These are phyloP conservation scores for Fusarium humuli DNA, from an alignment of 2,329 filamentous ascomycete species.

Conservation along the genomic window DNA sequence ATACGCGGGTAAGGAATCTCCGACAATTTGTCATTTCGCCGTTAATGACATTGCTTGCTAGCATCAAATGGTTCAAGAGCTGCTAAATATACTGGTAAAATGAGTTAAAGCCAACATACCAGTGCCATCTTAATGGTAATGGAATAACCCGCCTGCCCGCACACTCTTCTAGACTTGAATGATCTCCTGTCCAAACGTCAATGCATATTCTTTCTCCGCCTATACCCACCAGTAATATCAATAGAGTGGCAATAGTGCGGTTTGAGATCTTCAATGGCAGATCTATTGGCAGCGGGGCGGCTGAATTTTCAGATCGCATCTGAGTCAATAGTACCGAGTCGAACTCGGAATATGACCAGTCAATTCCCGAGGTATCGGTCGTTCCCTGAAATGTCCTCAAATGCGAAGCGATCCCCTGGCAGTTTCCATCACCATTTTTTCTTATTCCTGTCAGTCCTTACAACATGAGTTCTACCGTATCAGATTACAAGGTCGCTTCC, in stretches of 20 bases:
- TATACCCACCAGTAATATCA: background rate
- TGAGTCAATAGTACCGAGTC: background rate
- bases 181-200: background rate
- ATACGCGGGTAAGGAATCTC: background rate
- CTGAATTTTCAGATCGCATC: background rate
- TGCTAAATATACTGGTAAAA: background rate
- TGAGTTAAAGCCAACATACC: background rate
- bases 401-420: background rate
- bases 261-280: background rate
- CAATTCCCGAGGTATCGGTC: background rate
- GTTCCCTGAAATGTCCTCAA: background rate
- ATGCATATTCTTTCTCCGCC: background rate
- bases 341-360: background rate
- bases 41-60: background rate
- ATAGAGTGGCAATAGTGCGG: background rate
- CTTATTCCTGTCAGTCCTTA: background rate
- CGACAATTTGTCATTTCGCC: background rate
- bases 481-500: slow-evolving; percentile 44
- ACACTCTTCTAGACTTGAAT: background rate
- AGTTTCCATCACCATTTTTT: background rate
- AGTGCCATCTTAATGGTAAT: background rate
- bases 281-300: background rate
- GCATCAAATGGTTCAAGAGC: background rate
- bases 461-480: background rate
- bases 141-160: too few relatives aligned